These are phyloP conservation scores for Lyophyllum semitale DNA, from an alignment of 768 basidiomycete species.

Conservation along the genomic window DNA sequence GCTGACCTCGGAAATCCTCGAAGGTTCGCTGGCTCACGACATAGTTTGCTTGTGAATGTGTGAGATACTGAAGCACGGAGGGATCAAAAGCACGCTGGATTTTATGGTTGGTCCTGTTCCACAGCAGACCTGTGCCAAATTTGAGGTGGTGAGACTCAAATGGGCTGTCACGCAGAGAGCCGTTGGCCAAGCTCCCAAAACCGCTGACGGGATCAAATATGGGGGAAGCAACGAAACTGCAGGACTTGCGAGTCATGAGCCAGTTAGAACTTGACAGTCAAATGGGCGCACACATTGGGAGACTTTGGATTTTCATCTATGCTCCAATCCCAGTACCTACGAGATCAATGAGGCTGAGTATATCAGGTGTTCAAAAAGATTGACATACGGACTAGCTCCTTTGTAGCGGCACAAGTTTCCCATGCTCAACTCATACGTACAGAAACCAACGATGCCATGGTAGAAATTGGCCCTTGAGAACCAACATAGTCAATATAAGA, in stretches of 20 bases:
- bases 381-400: conserved; percentile 25
- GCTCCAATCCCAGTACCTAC: conserved; percentile 16
- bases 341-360: neutral
- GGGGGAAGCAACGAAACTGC: too few species aligned
- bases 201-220: too few species aligned
- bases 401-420: conserved; percentile 24
- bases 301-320: conserved; percentile 5
- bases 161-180: too few species aligned
- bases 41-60: too few species aligned
- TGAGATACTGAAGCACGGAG: too few species aligned
- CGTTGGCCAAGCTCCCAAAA: too few species aligned
- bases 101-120: too few species aligned
- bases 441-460: conserved; percentile 27
- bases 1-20: conserved; percentile 1
- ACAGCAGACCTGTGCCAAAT: too few species aligned
- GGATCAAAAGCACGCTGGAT: too few species aligned
- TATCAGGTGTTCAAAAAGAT: neutral
- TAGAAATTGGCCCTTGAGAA: conserved; percentile 24
- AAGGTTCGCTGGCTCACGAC: too few species aligned
- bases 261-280: conserved; percentile 13
- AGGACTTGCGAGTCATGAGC: too few species aligned
- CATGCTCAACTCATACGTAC: conserved; percentile 21
- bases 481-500: neutral
- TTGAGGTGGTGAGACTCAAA: too few species aligned
- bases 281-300: conserved; percentile 9